phyloP scores from a whole-genome alignment of 2,329 filamentous ascomycete genomes.

The Beauveria scarabaeidicola region DNA sequence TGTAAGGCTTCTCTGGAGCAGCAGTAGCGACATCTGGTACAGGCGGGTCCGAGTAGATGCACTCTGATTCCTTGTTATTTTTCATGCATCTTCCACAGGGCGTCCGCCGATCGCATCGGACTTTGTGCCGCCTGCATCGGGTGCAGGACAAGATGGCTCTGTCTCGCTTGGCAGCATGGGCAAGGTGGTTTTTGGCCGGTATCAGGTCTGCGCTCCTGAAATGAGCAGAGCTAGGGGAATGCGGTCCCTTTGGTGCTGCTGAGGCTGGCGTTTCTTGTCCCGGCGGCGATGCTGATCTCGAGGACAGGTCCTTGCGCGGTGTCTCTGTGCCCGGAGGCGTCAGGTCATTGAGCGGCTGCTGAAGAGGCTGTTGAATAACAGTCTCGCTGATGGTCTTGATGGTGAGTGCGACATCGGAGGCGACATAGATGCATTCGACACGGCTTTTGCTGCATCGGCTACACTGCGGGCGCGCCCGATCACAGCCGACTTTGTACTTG shows the following conservation, averaged over 20 bases:
- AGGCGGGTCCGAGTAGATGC: not conserved
- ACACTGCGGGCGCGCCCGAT: conserved; percentile 1
- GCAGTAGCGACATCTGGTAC: not conserved
- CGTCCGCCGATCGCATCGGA: conserved; percentile 5
- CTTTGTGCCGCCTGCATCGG: conserved; percentile 10
- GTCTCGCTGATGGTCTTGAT: not conserved
- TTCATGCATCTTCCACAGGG: conserved; percentile 10
- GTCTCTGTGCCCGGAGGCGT: not conserved
- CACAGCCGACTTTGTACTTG: conserved; percentile 11
- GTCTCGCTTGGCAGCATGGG: not conserved
- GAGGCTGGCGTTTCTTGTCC: not conserved
- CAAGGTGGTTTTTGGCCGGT: not conserved
- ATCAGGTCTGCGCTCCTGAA: not conserved
- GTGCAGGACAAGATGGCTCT: conserved; percentile 10
- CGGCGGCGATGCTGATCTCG: not conserved
- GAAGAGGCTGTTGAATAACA: not conserved
- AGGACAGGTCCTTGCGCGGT: not conserved
- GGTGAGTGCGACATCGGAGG: not conserved
- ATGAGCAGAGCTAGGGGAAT: not conserved
- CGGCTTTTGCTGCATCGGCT: not conserved
- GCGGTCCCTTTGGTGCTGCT: not conserved
- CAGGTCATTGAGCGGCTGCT: not conserved
- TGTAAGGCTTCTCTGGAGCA: not conserved
- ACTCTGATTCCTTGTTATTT: conserved; percentile 7
- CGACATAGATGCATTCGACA: not conserved